Evolutionary conservation across 2,329 filamentous ascomycete genomes (phyloP).

Genomic region (Paecilomyces fulvus): DNA sequence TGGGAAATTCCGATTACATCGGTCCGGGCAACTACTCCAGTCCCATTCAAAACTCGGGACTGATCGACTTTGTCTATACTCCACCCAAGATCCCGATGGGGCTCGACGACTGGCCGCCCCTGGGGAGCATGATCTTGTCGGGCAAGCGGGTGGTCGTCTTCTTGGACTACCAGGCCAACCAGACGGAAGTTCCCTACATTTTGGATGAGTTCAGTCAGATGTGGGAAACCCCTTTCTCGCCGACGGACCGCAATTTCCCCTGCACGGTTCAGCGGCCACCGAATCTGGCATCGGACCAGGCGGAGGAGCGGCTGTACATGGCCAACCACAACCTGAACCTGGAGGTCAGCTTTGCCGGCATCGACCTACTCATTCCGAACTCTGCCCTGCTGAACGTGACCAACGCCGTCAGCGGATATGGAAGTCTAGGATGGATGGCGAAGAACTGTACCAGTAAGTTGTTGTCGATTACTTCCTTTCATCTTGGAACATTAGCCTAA

Average conservation of each 20-base stretch:
- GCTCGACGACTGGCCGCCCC: constrained; percentile 71
- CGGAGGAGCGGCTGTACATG: constrained; percentile 62
- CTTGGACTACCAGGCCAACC: constrained; percentile 77
- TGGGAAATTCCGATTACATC: constrained; percentile 77
- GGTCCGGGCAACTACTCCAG: constrained; percentile 54
- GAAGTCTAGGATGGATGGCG: constrained; percentile 58
- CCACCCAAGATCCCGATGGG: constrained; percentile 64
- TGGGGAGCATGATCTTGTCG: constrained; percentile 64
- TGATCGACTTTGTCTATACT: constrained; percentile 64
- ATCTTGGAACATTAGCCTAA: constrained; percentile 8
- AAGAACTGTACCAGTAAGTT: constrained; percentile 50
- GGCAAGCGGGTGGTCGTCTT: constrained; percentile 69
- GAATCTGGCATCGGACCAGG: constrained; percentile 45
- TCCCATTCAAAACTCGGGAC: constrained; percentile 62
- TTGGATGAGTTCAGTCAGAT: constrained; percentile 80
- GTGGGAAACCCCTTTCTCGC: constrained; percentile 88
- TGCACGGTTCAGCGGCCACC: constrained; percentile 73
- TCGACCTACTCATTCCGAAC: constrained; percentile 62
- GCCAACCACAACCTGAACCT: constrained; percentile 89
- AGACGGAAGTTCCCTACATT: constrained; percentile 70
- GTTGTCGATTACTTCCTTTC: background rate
- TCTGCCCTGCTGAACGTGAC: constrained; percentile 61
- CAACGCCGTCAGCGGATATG: constrained; percentile 57
- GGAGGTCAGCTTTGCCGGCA: constrained; percentile 58
- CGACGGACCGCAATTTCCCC: constrained; percentile 59